These are phyloP conservation scores for Abrus pulchellus DNA, from an alignment of 306 rosid genomes.

Conservation along the genomic window DNA sequence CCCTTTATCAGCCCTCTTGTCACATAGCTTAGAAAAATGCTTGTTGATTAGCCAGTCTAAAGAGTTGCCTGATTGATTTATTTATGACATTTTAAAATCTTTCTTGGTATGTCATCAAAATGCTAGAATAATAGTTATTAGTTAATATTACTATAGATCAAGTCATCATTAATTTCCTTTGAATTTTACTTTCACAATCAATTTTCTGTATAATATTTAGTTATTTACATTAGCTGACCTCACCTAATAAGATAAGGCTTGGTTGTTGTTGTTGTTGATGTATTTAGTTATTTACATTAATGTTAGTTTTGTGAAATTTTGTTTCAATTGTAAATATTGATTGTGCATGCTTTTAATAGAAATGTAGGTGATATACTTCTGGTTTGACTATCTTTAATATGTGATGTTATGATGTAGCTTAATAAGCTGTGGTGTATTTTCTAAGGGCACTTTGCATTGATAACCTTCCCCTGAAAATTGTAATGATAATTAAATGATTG, in stretches of 20 bases:
- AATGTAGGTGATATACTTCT: slow-evolving; percentile 35
- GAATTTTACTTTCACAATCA: background rate
- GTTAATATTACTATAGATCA: slow-evolving; percentile 14
- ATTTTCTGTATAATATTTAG: background rate
- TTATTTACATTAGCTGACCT: background rate
- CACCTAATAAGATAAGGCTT: too few species aligned
- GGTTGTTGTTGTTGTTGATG: too few species aligned
- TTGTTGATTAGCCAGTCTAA: slow-evolving; percentile 41
- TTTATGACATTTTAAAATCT: slow-evolving; percentile 26
- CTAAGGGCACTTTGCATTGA: background rate
- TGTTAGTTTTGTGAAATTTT: slow-evolving; percentile 22
- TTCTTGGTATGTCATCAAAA: background rate
- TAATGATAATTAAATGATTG: slow-evolving; percentile 17
- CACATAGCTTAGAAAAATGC: slow-evolving; percentile 38
- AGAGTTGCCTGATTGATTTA: slow-evolving; percentile 38
- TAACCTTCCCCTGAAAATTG: slow-evolving; percentile 18
- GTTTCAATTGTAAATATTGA: background rate
- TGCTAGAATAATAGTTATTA: slow-evolving; percentile 11
- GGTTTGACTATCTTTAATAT: slow-evolving; percentile 18
- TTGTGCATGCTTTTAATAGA: slow-evolving; percentile 23
- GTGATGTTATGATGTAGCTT: slow-evolving; percentile 19
- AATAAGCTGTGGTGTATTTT: slow-evolving; percentile 36
- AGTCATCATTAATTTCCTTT: background rate
- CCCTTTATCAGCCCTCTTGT: slow-evolving; percentile 36
- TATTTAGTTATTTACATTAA: background rate